Conservation (phyloP, 78 protist genomes). For the Speleostelium caveatum region DNA sequence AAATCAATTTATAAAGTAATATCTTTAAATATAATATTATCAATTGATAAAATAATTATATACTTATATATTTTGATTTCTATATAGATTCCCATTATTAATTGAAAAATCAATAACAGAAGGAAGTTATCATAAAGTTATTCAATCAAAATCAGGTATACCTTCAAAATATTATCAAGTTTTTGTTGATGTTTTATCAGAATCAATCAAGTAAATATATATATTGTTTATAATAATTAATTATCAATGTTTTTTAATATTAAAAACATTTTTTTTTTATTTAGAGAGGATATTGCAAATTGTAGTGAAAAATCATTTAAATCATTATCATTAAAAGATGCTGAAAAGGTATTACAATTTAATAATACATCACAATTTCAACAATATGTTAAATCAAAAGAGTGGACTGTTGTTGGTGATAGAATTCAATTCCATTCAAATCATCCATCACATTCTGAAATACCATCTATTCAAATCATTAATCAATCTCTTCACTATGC, state of each 20-base stretch:
- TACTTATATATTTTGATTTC: background rate
- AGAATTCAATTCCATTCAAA: conserved; percentile 14
- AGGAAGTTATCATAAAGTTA: conserved; percentile 63
- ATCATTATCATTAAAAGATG: conserved; percentile 44
- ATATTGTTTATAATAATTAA: background rate
- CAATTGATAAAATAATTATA: background rate
- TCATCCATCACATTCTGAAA: background rate
- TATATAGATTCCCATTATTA: conserved; percentile 45
- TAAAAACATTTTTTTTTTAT: background rate
- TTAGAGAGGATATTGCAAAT: conserved; percentile 76
- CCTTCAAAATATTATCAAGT: conserved; percentile 61
- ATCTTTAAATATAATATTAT: background rate
- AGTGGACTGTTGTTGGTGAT: conserved; percentile 66
- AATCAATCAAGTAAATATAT: conserved; percentile 27
- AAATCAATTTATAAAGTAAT: conserved; percentile 69
- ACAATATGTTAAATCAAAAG: conserved; percentile 24
- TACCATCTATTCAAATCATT: conserved; percentile 74
- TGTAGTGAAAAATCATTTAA: conserved; percentile 74
- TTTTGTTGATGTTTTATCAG: conserved; percentile 36
- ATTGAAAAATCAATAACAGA: conserved; percentile 68
- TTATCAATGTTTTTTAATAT: background rate
- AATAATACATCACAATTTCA: conserved; percentile 20
- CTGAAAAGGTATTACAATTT: conserved; percentile 50
- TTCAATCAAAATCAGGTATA: conserved; percentile 44
- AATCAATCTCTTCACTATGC: conserved; percentile 77